Evolutionary conservation across 2,329 filamentous ascomycete genomes (phyloP).

Genomic region (Calonectria pauciramosa): DNA sequence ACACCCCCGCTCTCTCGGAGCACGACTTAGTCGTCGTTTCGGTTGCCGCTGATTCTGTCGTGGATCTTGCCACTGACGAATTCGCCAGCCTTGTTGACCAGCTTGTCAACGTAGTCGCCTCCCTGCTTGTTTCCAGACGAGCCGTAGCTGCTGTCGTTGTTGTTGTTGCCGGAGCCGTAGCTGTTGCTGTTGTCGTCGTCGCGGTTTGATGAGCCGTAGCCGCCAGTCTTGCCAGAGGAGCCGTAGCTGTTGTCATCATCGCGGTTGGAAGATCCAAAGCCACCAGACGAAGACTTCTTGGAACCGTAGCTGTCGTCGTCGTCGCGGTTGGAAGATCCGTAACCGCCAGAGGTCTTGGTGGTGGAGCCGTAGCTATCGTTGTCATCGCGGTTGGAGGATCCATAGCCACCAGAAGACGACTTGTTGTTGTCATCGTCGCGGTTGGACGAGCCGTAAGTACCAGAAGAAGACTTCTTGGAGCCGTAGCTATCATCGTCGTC

Average conservation of each 20-base stretch:
- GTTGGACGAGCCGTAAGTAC: neutral
- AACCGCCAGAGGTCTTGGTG: slow-evolving; percentile 12
- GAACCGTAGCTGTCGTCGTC: slow-evolving; percentile 27
- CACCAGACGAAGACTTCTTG: neutral
- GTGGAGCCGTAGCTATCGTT: slow-evolving; percentile 35
- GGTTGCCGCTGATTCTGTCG: neutral
- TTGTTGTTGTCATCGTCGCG: neutral
- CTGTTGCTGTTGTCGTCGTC: neutral
- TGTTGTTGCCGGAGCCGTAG: neutral
- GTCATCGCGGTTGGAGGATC: slow-evolving; percentile 8
- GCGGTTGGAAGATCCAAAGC: slow-evolving; percentile 32
- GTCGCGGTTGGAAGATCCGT: slow-evolving; percentile 36
- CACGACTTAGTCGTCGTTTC: neutral
- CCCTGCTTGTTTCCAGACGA: slow-evolving; percentile 14
- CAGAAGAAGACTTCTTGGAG: neutral
- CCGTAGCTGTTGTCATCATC: neutral
- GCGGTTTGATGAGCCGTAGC: neutral
- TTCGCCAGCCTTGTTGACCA: neutral
- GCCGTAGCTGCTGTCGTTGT: neutral
- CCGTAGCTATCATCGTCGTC: neutral
- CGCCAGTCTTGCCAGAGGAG: neutral
- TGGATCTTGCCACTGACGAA: neutral
- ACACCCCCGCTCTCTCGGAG: neutral
- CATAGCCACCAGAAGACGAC: neutral
- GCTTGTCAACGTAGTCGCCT: slow-evolving; percentile 21